Conservation (phyloP, 139 green algal species). For the Chlamydomonas incerta region DNA sequence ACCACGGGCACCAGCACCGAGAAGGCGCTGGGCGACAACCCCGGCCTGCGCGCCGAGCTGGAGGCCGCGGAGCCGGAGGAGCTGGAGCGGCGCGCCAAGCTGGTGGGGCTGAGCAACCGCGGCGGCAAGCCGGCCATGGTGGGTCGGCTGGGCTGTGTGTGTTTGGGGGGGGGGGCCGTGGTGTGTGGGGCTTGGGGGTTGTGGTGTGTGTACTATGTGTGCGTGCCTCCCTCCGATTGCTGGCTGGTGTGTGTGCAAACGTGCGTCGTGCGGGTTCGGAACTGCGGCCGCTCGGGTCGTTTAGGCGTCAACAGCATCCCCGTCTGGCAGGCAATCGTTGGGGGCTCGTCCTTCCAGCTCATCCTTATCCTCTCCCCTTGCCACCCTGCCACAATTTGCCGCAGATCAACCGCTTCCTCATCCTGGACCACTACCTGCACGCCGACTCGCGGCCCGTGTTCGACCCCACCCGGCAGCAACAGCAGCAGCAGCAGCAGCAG, state of each 20-base stretch:
- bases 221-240: no score
- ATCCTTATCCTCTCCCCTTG: not conserved
- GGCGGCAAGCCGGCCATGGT: conserved; percentile 63
- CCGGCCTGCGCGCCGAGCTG: conserved; percentile 64
- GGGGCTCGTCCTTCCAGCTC: no score
- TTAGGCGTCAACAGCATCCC: no score
- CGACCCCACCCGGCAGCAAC: conserved; percentile 15
- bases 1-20: conserved; percentile 18
- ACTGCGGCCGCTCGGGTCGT: no score
- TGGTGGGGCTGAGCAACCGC: conserved; percentile 66
- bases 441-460: conserved; percentile 40
- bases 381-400: no score
- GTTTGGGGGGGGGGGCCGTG: conserved; percentile 4
- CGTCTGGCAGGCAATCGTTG: no score
- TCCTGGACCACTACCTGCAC: conserved; percentile 67
- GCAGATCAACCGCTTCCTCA: conserved; percentile 49
- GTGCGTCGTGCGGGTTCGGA: no score
- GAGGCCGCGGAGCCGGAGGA: conserved; percentile 67
- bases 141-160: no score
- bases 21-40: not conserved
- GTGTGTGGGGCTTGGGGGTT: not conserved
- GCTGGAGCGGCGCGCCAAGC: conserved; percentile 74
- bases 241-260: no score
- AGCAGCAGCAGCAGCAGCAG: not conserved
- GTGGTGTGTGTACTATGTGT: not conserved